phyloP scores from a whole-genome alignment of 2,329 filamentous ascomycete species.

The Knoxdaviesia proteae region DNA sequence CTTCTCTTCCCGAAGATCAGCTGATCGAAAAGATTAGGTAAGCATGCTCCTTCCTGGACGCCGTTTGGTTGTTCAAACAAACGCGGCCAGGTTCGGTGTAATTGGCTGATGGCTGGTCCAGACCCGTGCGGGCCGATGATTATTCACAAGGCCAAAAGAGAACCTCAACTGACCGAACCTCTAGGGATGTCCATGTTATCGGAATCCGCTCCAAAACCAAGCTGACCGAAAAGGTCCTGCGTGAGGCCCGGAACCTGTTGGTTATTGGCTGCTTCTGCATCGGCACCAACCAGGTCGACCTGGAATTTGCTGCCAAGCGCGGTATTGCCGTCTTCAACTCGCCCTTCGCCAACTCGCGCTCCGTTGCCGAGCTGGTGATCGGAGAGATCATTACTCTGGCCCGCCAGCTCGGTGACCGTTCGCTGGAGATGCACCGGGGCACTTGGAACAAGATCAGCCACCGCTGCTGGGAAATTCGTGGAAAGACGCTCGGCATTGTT shows the following conservation, averaged over 20 bases:
- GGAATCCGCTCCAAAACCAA: constrained; percentile 97
- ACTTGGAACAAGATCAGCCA: constrained; percentile 96
- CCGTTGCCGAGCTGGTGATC: constrained; percentile 90
- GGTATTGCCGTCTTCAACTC: constrained; percentile 98
- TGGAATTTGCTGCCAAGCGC: constrained; percentile 59
- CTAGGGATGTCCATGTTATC: constrained; percentile 83
- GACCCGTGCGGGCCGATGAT: neutral
- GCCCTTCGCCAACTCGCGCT: constrained; percentile 92
- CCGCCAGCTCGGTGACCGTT: constrained; percentile 81
- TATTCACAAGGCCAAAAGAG: neutral
- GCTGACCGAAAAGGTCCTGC: constrained; percentile 65
- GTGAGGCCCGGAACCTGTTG: constrained; percentile 80
- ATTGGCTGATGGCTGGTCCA: constrained; percentile 2
- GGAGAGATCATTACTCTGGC: constrained; percentile 81
- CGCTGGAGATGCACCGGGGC: constrained; percentile 79
- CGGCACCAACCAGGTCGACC: constrained; percentile 86
- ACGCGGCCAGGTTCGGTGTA: neutral
- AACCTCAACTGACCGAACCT: neutral
- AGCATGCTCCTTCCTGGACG: constrained; percentile 11
- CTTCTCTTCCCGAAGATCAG: constrained; percentile 74
- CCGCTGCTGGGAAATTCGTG: constrained; percentile 94
- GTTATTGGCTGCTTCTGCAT: constrained; percentile 98
- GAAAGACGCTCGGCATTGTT: constrained; percentile 88
- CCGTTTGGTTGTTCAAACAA: constrained; percentile 3
- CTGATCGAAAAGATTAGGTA: constrained; percentile 92